Evolutionary conservation across 306 rosid species (phyloP).

Genomic region (Hippophae tibetana): DNA sequence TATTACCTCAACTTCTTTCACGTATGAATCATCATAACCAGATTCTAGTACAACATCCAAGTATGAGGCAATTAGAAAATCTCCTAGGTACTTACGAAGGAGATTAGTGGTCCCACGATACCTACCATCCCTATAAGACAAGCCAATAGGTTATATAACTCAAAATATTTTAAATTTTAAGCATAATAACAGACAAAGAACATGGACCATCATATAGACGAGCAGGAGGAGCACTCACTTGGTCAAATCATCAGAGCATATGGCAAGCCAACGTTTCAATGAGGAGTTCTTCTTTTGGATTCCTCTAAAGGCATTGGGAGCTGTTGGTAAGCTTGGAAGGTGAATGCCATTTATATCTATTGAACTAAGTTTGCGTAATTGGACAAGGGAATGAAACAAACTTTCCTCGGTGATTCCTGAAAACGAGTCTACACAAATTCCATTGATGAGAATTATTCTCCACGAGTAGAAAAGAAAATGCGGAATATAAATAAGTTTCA

Average conservation of each 20-base stretch:
- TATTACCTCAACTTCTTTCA: constrained; percentile 77
- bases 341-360: constrained; percentile 45
- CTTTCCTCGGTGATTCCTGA: constrained; percentile 52
- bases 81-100: constrained; percentile 94
- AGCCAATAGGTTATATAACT: constrained; percentile 14
- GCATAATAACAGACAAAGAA: not conserved
- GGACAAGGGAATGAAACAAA: constrained; percentile 51
- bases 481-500: constrained; percentile 31
- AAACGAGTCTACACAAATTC: constrained; percentile 50
- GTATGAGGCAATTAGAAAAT: constrained; percentile 77
- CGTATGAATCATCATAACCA: constrained; percentile 71
- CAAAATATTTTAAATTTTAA: not conserved
- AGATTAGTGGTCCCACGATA: constrained; percentile 47
- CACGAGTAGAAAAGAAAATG: not conserved
- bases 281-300: constrained; percentile 79
- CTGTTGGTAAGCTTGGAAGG: constrained; percentile 69
- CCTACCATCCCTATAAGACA: constrained; percentile 52
- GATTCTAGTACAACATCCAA: constrained; percentile 70
- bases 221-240: constrained; percentile 35
- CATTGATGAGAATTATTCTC: constrained; percentile 20
- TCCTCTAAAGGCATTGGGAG: constrained; percentile 79
- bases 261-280: constrained; percentile 89
- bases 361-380: constrained; percentile 35
- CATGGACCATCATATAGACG: not conserved
- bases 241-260: constrained; percentile 72